Evolutionary conservation across 2,329 filamentous ascomycete species (phyloP).

Genomic region (Claviceps purpurea): DNA sequence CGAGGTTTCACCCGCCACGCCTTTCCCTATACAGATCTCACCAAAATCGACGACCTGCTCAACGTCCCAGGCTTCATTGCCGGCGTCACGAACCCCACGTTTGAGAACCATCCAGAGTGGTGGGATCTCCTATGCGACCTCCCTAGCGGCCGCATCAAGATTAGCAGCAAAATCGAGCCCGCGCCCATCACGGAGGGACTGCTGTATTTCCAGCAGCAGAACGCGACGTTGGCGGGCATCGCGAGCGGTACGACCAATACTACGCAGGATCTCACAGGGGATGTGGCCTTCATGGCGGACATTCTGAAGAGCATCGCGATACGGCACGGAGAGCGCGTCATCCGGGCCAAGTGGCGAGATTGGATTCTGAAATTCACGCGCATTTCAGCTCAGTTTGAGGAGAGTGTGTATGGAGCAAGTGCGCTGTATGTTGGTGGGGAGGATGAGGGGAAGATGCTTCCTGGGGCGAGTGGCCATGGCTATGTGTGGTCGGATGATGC

Average conservation of each 20-base stretch:
- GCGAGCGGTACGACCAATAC: slow-evolving; percentile 27
- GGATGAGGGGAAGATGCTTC: slow-evolving; percentile 46
- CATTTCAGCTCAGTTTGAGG: slow-evolving; percentile 86
- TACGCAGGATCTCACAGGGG: slow-evolving; percentile 63
- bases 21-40: slow-evolving; percentile 95
- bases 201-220: slow-evolving; percentile 74
- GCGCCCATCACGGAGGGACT: slow-evolving; percentile 75
- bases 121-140: slow-evolving; percentile 96
- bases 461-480: slow-evolving; percentile 64
- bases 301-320: slow-evolving; percentile 73
- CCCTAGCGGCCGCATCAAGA: slow-evolving; percentile 84
- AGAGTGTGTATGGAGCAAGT: slow-evolving; percentile 85
- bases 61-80: slow-evolving; percentile 97
- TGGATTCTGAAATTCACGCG: slow-evolving; percentile 93
- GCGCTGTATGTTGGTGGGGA: slow-evolving; percentile 75
- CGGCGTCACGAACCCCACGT: slow-evolving; percentile 92
- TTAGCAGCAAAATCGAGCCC: slow-evolving; percentile 74
- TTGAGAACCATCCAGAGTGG: slow-evolving; percentile 91
- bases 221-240: slow-evolving; percentile 41
- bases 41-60: slow-evolving; percentile 91
- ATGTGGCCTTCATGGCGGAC: slow-evolving; percentile 77
- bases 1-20: slow-evolving; percentile 91
- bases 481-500: slow-evolving; percentile 88
- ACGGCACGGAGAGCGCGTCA: slow-evolving; percentile 76
- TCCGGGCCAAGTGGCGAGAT: slow-evolving; percentile 83